These are phyloP conservation scores for Colletotrichum sp. DNA, from an alignment of 2,329 filamentous ascomycete species.

Conservation along the genomic window DNA sequence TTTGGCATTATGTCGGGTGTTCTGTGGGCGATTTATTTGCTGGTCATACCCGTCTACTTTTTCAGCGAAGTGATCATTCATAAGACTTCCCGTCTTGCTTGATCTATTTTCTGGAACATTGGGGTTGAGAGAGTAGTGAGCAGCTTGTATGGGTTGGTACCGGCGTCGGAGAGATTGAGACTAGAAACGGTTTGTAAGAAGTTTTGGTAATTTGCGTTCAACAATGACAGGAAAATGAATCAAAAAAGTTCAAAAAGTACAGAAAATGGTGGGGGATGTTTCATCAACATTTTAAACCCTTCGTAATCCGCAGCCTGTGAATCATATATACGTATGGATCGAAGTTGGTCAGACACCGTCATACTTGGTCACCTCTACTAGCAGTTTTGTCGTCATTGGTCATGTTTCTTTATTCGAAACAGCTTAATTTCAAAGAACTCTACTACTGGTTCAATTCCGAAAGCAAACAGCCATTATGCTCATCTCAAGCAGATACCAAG, in stretches of 20 bases:
- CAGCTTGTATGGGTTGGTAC: neutral
- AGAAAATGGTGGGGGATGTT: neutral
- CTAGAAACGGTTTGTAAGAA: neutral
- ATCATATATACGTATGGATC: neutral
- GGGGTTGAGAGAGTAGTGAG: neutral
- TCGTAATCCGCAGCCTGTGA: neutral
- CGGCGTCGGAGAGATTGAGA: neutral
- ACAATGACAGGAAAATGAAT: neutral
- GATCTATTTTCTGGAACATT: neutral
- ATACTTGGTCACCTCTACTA: neutral
- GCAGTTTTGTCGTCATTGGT: neutral
- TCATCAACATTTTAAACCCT: neutral
- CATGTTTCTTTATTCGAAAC: neutral
- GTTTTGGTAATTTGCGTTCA: neutral
- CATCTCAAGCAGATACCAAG: constrained; percentile 31
- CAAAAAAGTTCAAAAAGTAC: neutral
- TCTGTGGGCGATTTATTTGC: constrained; percentile 14
- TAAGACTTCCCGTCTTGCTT: neutral
- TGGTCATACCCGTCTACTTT: constrained; percentile 13
- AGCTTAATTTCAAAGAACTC: neutral
- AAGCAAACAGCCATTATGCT: neutral
- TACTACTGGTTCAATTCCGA: neutral
- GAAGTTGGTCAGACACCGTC: neutral
- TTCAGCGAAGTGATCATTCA: constrained; percentile 2
- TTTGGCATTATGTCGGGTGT: constrained; percentile 24